Evolutionary conservation across 805 yeast genomes (phyloP), one percentile per base, ranked within the genome.

Genomic region (Ogataea allantospora): DNA sequence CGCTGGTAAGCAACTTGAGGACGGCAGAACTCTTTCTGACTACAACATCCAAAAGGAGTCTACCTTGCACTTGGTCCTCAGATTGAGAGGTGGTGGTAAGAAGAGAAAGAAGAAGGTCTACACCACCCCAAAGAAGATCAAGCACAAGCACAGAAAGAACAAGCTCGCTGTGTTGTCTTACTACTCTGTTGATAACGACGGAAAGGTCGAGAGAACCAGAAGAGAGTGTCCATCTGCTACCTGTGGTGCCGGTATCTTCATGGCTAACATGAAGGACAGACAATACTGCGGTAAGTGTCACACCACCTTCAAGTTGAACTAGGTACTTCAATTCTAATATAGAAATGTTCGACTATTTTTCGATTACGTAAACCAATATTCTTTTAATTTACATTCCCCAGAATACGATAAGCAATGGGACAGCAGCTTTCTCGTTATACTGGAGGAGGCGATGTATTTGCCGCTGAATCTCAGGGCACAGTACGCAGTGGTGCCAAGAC

Each of bases 31-130:
- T 57, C 79, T 91, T 62, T 85, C 96, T 57, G 98, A 91, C 80
- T 93, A 93, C 95, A 91, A 91, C 88, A 93, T 91, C 77, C 98
- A 91, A 78, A 91, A 91, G 85, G 99, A 91, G 80, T 91, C 99
- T 50, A 91, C 99, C 54, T 73, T 91, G 50, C 97, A 89, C 71
- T 80, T 89, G 72, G 96, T 89, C 60, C 78, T 89, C 53, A 89
- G 96, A 83, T 83, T 88, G 73, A 87, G 96, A 81, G 96, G 67
- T 61, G 95, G 95, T 80, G 96, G 96, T 80, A 93, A 89, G 87
- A 93, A 93, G 93, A 91, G 96, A 83, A 93, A 93, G 93, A 93
- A 93, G 96, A 91, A 91, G 95, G 97, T 88, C 70, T 93, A 91
- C 91, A 91, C 98, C 78, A 91, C 98, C 69, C 99, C 99, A 80